Evolutionary conservation across 2,329 filamentous ascomycete genomes (phyloP).

Genomic region (Fusarium sacchari): DNA sequence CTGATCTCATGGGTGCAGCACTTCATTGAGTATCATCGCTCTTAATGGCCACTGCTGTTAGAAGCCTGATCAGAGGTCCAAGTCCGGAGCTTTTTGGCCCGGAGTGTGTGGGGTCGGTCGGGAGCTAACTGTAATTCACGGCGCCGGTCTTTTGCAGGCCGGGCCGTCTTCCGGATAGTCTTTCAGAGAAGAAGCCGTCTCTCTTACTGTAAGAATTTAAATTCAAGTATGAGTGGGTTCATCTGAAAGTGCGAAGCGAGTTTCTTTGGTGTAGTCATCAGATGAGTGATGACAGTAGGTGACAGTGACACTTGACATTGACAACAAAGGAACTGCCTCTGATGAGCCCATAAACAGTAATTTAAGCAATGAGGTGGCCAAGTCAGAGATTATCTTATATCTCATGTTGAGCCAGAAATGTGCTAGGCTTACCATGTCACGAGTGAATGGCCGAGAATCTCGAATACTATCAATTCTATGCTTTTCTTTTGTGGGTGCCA

Average conservation of each 20-base stretch:
- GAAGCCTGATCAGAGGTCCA: neutral
- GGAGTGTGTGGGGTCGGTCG: neutral
- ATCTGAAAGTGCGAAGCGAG: too few species aligned
- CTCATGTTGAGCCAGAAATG: neutral
- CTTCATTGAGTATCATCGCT: neutral
- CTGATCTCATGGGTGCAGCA: fast-evolving
- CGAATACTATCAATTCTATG: neutral
- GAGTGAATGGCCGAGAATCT: neutral
- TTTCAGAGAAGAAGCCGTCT: neutral
- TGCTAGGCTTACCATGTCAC: neutral
- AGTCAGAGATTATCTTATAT: neutral
- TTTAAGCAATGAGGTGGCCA: neutral
- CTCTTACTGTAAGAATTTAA: neutral
- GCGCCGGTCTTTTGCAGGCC: neutral
- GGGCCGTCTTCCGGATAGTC: neutral
- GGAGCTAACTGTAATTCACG: neutral
- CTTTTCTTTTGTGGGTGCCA: neutral
- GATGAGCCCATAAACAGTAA: neutral
- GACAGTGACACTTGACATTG: neutral
- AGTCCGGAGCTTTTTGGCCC: neutral
- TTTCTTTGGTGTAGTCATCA: too few species aligned
- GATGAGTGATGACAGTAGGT: neutral
- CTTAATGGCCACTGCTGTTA: too few species aligned
- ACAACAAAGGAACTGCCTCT: neutral
- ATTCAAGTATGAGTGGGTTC: too few species aligned